Evolutionary conservation across 768 basidiomycete species (phyloP).

Genomic region (Russula sp.): DNA sequence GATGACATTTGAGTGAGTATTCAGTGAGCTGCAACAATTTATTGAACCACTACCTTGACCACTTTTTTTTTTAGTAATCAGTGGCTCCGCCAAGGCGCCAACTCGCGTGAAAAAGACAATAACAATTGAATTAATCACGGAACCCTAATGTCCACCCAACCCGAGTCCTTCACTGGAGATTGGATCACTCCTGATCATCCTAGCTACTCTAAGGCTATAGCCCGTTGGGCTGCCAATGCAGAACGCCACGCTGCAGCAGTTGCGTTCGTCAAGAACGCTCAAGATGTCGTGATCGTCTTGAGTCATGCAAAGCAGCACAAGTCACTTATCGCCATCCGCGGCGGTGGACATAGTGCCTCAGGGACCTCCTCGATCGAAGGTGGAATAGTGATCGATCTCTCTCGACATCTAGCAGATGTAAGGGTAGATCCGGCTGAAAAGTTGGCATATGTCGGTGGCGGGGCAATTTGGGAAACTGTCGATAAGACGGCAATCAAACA

Average conservation of each 20-base stretch:
- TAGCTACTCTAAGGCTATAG: slow-evolving; percentile 42
- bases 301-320: slow-evolving; percentile 38
- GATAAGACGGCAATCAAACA: slow-evolving; percentile 45
- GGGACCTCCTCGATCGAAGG: slow-evolving; percentile 47
- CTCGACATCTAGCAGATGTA: slow-evolving; percentile 41
- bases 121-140: no score
- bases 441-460: slow-evolving; percentile 46
- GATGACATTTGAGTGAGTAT: no score
- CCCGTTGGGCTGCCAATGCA: slow-evolving; percentile 47
- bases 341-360: slow-evolving; percentile 48
- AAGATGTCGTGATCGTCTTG: slow-evolving; percentile 42
- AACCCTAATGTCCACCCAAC: no score
- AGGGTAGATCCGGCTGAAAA: slow-evolving; percentile 41
- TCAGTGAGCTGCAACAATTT: no score
- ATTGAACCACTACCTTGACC: no score
- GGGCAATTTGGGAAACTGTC: slow-evolving; percentile 48
- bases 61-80: no score
- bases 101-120: no score
- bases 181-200: slow-evolving; percentile 41
- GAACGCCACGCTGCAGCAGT: slow-evolving; percentile 43
- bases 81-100: no score
- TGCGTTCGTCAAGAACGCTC: slow-evolving; percentile 43
- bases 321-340: slow-evolving; percentile 43
- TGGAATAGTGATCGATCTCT: slow-evolving; percentile 53
- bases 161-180: slow-evolving; percentile 43